These are phyloP conservation scores for Corylus heterophylla DNA, from an alignment of 306 rosid genomes.

Conservation along the genomic window DNA sequence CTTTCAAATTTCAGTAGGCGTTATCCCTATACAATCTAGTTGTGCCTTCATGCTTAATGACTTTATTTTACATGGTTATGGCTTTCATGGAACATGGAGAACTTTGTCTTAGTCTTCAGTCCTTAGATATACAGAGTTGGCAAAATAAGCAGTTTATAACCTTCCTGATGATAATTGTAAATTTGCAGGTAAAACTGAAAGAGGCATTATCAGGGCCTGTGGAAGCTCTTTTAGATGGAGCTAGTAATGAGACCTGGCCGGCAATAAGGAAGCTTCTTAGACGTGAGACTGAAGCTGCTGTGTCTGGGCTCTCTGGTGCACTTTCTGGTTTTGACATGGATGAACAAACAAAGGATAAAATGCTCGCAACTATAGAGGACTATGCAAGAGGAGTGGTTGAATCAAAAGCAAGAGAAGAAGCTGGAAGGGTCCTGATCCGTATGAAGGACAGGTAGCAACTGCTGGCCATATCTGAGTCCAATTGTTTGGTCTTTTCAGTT, in stretches of 20 bases:
- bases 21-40: background rate
- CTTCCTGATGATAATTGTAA: conserved; percentile 33
- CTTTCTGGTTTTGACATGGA: conserved; percentile 79
- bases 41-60: conserved; percentile 16
- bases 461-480: conserved; percentile 21
- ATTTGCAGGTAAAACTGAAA: conserved; percentile 73
- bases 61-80: conserved; percentile 7
- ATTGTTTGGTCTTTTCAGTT: background rate
- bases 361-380: conserved; percentile 51
- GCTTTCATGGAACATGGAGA: background rate
- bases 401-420: conserved; percentile 92
- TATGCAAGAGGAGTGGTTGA: conserved; percentile 80
- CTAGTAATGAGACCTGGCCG: conserved; percentile 86
- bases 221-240: conserved; percentile 92
- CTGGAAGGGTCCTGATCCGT: conserved; percentile 83
- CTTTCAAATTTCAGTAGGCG: background rate
- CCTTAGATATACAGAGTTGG: conserved; percentile 18
- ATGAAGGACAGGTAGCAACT: conserved; percentile 91
- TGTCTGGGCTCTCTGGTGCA: conserved; percentile 65
- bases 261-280: conserved; percentile 71
- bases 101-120: conserved; percentile 1
- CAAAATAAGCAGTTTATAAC: conserved; percentile 21
- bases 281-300: conserved; percentile 75
- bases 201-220: conserved; percentile 76
- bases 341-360: conserved; percentile 52